Evolutionary conservation across 1,284 basidiomycete species (phyloP), one percentile per base, ranked within the genome.

Genomic region (Pseudozyma tsukubaensis): DNA sequence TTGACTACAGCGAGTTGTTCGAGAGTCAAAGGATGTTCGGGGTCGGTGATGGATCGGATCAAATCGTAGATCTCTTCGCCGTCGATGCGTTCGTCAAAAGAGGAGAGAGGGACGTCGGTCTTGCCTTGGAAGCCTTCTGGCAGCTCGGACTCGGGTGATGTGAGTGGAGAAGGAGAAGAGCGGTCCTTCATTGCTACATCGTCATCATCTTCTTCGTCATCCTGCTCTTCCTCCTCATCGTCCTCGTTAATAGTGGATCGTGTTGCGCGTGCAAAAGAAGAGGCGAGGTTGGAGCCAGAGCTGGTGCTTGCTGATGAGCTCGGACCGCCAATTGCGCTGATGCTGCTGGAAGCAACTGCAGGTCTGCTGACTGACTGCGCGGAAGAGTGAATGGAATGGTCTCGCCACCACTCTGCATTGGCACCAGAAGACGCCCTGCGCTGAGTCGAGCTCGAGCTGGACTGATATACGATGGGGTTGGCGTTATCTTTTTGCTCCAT

Each of bases 1-100:
- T 94, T 95, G 40, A 99, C 95, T 32, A 99, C 96, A 18, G 93
- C 92, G 13, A 99, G 91, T 82, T 98, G 93, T 84, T 99, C 97
- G 36, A 99, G 89, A n/a, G 92, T 92, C 72, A 92, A 88, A 5
- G 94, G 94, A 85, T 99, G 94, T 85, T 99, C 97, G 1, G 97
- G 97, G 81, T 99, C 97, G 53, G 92, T 92, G 59, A 99, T 97
- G 3, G 91, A 92, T 50, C 94, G 89, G 55, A 99, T 91, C 12
- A 99, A 89, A 76, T 98, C 86, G 59, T 80, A 84, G 32, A 84
- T 76, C 59, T 84, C 83, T 62, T 83, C 74, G 19, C 66, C 72
- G 58, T 82, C 81, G 37, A 82, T 77, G 7, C 48, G 24, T 42
- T 82, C 74, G 16, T 50, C 59, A 4, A 37, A 37, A n/a, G 45